These are phyloP conservation scores for Apiotrichum mycotoxinovorans DNA, from an alignment of 1,284 basidiomycete species.

Conservation along the genomic window DNA sequence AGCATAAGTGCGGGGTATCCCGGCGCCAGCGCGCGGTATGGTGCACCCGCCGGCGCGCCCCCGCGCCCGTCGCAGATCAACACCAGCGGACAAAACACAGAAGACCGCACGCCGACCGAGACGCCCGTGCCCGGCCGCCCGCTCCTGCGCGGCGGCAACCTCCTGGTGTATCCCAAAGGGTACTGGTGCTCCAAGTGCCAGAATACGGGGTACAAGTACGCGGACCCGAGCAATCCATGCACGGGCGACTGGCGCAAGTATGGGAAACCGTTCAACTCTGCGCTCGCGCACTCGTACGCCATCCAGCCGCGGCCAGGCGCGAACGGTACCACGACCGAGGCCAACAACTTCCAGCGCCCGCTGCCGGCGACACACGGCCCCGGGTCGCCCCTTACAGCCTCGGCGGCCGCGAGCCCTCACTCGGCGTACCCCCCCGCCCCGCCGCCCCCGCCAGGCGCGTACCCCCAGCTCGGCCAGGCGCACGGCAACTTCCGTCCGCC, in stretches of 20 bases:
- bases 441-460: background rate
- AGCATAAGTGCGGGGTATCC: background rate
- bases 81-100: background rate
- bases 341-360: constrained; percentile 42
- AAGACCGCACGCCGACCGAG: constrained; percentile 36
- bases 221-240: constrained; percentile 40
- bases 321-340: constrained; percentile 28
- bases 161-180: constrained; percentile 46
- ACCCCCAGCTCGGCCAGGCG: background rate
- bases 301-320: constrained; percentile 16
- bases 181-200: constrained; percentile 42
- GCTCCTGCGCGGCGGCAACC: constrained; percentile 36
- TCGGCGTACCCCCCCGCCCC: background rate
- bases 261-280: constrained; percentile 42
- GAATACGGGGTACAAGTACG: constrained; percentile 48
- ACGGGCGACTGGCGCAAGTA: constrained; percentile 46
- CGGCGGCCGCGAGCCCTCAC: background rate
- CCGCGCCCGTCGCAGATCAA: background rate
- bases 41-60: constrained; percentile 2
- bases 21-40: background rate
- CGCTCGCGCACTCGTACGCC: constrained; percentile 41
- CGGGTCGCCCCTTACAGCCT: no score
- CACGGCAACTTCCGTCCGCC: constrained; percentile 1
- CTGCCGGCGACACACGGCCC: no score
- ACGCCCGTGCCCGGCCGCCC: constrained; percentile 44